These are phyloP conservation scores for Nigrospora osmanthi DNA, from an alignment of 2,329 filamentous ascomycete genomes.

Conservation along the genomic window DNA sequence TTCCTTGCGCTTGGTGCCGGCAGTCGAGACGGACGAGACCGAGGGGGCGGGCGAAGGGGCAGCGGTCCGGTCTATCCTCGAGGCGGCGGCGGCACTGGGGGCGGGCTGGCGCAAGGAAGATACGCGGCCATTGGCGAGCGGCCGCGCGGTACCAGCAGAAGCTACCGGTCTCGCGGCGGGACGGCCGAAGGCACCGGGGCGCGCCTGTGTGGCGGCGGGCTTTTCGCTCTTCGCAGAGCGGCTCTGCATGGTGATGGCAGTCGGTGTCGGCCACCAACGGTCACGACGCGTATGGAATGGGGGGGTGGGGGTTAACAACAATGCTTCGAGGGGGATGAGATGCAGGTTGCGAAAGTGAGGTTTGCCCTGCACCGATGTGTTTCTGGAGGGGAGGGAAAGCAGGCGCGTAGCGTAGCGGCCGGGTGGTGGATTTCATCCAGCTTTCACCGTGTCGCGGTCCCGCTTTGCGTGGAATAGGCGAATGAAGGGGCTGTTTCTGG, in stretches of 20 bases:
- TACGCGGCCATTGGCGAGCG: background rate
- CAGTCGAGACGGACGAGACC: constrained; percentile 49
- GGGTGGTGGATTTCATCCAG: too few species aligned
- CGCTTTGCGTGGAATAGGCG: too few species aligned
- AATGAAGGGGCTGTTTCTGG: too few species aligned
- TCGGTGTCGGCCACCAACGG: too few species aligned
- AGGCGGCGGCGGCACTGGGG: constrained; percentile 8
- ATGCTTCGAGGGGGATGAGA: too few species aligned
- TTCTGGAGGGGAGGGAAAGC: too few species aligned
- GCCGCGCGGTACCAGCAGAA: constrained; percentile 8
- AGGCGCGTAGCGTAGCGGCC: too few species aligned
- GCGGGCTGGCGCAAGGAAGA: constrained; percentile 2
- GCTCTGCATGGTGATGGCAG: constrained; percentile 15
- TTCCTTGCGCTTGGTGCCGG: constrained; percentile 75
- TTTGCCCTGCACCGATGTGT: too few species aligned
- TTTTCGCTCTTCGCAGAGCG: constrained; percentile 21
- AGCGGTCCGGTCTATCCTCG: constrained; percentile 27
- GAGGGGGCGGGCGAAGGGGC: constrained; percentile 66
- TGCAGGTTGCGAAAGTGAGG: too few species aligned
- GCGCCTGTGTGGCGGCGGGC: constrained; percentile 15
- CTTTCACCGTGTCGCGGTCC: too few species aligned
- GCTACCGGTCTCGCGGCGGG: constrained; percentile 12
- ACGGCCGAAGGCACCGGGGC: constrained; percentile 12
- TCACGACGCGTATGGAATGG: too few species aligned
- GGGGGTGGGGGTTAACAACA: too few species aligned